A percentile compares a stretch with the other conserved stretches of the same genome.
These are phyloP conservation scores for Fusarium protoensiforme DNA, from an alignment of 2,329 filamentous ascomycete species.

Conservation along the genomic window DNA sequence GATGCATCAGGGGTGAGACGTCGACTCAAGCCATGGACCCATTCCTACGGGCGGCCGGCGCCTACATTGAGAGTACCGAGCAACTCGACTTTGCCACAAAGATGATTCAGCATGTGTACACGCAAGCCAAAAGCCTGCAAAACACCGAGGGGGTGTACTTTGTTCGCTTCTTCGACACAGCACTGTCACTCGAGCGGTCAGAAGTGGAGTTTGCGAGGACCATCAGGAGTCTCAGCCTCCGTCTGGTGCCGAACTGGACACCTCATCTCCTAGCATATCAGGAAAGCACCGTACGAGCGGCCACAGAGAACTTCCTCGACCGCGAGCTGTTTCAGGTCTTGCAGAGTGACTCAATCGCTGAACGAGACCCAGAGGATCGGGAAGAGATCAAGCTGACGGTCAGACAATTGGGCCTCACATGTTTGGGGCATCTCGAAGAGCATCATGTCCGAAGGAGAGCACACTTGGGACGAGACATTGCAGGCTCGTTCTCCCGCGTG, in stretches of 20 bases:
- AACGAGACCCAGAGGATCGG: conserved; percentile 46
- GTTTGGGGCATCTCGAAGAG: conserved; percentile 59
- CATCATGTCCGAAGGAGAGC: conserved; percentile 55
- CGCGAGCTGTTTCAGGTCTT: conserved; percentile 54
- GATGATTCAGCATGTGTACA: conserved; percentile 56
- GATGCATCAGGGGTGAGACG: conserved; percentile 61
- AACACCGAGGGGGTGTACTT: conserved; percentile 62
- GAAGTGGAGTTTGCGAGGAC: conserved; percentile 37
- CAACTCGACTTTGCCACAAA: conserved; percentile 47
- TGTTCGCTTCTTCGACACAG: conserved; percentile 55
- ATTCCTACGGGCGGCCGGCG: conserved; percentile 67
- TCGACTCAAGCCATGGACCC: conserved; percentile 59
- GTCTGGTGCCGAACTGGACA: conserved; percentile 58
- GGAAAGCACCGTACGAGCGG: conserved; percentile 54
- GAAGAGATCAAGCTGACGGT: conserved; percentile 37
- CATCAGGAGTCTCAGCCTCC: conserved; percentile 38
- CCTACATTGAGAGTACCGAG: conserved; percentile 61
- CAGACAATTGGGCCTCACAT: conserved; percentile 56
- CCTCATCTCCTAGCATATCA: conserved; percentile 62
- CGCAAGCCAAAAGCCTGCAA: conserved; percentile 57
- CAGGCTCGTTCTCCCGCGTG: conserved; percentile 55
- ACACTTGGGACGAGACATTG: conserved; percentile 56
- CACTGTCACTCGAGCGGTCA: conserved; percentile 43
- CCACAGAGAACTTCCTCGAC: conserved; percentile 57
- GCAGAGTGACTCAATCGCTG: conserved; percentile 38